phyloP scores from a whole-genome alignment of 495 filamentous ascomycete species.

The Hyaloscypha variabilis region DNA sequence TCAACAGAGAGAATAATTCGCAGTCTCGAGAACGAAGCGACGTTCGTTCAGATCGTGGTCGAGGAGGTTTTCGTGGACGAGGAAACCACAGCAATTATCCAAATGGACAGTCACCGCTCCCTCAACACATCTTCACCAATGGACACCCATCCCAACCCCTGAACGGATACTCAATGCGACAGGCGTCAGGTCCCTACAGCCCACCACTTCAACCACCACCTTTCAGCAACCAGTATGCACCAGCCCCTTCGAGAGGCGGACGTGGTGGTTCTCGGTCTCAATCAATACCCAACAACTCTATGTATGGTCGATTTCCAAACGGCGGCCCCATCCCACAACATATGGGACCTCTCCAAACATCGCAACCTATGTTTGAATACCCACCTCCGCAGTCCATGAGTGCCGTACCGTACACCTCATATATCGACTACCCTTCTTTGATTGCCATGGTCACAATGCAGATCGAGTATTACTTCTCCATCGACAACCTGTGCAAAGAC shows the following conservation, averaged over 20 bases:
- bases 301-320: constrained; percentile 29
- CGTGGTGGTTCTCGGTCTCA: constrained; percentile 31
- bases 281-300: constrained; percentile 30
- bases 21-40: constrained; percentile 49
- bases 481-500: constrained; percentile 96
- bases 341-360: constrained; percentile 31
- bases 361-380: constrained; percentile 44
- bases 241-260: constrained; percentile 22
- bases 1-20: constrained; percentile 23
- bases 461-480: constrained; percentile 95
- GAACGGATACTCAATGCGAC: constrained; percentile 31
- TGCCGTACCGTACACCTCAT: constrained; percentile 63
- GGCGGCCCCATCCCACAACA: constrained; percentile 16
- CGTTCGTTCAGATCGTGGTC: constrained; percentile 53
- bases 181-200: constrained; percentile 28
- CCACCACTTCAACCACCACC: constrained; percentile 36
- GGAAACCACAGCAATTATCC: constrained; percentile 45
- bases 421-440: constrained; percentile 57
- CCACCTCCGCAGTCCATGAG: constrained; percentile 60
- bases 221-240: constrained; percentile 22
- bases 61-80: constrained; percentile 57
- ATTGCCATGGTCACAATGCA: constrained; percentile 67
- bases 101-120: constrained; percentile 37
- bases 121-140: constrained; percentile 48
- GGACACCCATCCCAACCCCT: constrained; percentile 45